A percentile compares a stretch with the other conserved stretches of the same genome.
Conservation (phyloP, 306 rosid genomes). For the Cercis canadensis region DNA sequence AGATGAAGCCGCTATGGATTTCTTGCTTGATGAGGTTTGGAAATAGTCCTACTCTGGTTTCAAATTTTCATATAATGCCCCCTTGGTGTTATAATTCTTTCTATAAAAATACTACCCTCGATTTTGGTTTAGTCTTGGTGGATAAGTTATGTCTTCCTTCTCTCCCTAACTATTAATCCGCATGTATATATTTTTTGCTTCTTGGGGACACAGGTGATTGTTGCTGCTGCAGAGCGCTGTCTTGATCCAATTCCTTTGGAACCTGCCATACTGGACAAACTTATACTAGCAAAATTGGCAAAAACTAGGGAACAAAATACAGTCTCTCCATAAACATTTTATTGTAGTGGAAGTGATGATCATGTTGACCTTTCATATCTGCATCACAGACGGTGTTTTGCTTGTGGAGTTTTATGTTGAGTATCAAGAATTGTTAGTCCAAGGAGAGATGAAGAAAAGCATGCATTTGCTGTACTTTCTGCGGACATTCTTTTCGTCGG, state of each 20-base stretch:
- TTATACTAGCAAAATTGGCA: slow-evolving; percentile 77
- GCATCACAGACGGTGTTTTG: background rate
- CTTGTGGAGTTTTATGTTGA: background rate
- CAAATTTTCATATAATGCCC: background rate
- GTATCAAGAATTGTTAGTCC: slow-evolving; percentile 12
- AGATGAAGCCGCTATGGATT: slow-evolving; percentile 90
- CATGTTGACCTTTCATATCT: slow-evolving; percentile 4
- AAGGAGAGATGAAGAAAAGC: slow-evolving; percentile 6
- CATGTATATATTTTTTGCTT: background rate
- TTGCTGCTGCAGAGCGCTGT: slow-evolving; percentile 89
- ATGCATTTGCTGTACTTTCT: background rate
- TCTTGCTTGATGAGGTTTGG: slow-evolving; percentile 90
- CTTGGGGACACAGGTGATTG: slow-evolving; percentile 70
- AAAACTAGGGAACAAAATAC: slow-evolving; percentile 60
- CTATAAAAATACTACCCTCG: background rate
- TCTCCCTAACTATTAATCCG: background rate
- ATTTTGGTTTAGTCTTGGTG: background rate
- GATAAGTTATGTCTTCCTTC: slow-evolving; percentile 9
- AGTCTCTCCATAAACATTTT: slow-evolving; percentile 44
- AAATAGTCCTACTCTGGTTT: slow-evolving; percentile 1
- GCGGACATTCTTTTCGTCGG: background rate
- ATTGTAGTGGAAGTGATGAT: slow-evolving; percentile 26
- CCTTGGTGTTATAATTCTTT: background rate
- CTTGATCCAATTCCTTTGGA: slow-evolving; percentile 88
- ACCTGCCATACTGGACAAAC: slow-evolving; percentile 88